Evolutionary conservation across 2,329 filamentous ascomycete genomes (phyloP).

Genomic region (Fonsecaea multimorphosa): DNA sequence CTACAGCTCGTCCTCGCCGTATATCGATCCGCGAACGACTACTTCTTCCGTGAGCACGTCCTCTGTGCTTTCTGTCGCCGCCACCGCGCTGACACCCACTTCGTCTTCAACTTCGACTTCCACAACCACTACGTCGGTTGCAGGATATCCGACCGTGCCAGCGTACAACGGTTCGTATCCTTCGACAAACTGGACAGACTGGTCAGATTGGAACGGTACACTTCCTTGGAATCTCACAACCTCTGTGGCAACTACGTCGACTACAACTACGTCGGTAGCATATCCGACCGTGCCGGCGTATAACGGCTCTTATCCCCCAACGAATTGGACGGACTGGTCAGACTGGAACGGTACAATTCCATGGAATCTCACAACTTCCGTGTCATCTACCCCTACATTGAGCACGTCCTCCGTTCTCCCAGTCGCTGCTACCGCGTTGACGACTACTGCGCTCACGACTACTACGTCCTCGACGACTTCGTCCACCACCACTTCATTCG

Average conservation of each 20-base stretch:
- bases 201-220: slow-evolving; percentile 7
- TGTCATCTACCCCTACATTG: neutral
- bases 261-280: neutral
- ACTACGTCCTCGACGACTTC: neutral
- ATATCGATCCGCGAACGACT: neutral
- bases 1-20: neutral
- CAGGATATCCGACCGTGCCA: neutral
- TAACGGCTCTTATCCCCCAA: slow-evolving; percentile 7
- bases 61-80: neutral
- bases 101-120: neutral
- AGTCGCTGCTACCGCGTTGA: neutral
- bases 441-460: too few relatives aligned
- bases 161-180: slow-evolving; percentile 6
- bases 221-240: neutral
- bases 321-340: slow-evolving; percentile 11
- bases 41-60: neutral
- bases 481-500: neutral
- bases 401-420: neutral
- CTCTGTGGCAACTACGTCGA: neutral
- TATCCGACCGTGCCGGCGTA: slow-evolving; percentile 8
- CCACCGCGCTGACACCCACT: neutral
- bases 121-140: neutral
- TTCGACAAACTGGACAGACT: slow-evolving; percentile 12
- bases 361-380: too few relatives aligned
- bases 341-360: slow-evolving; percentile 10